Conservation (phyloP, 148 eudicot genomes). For the Linanthus parryae region DNA sequence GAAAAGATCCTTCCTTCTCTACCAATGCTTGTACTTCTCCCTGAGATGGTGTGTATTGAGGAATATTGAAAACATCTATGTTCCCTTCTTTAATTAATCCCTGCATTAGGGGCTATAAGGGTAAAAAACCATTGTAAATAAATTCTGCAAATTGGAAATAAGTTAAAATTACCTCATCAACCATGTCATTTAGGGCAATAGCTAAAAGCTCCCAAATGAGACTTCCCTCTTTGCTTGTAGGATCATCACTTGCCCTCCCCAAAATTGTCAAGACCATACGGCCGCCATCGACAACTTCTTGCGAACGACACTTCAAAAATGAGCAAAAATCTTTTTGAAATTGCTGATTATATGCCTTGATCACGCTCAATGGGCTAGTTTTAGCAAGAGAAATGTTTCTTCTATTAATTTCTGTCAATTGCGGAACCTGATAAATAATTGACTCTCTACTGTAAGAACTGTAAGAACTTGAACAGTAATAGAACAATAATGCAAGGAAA, state of each 20-base stretch:
- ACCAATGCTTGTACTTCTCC: constrained; percentile 29
- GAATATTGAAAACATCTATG: constrained; percentile 38
- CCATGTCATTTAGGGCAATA: constrained; percentile 40
- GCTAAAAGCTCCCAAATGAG: constrained; percentile 41
- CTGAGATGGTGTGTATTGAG: constrained; percentile 37
- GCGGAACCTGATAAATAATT: constrained; percentile 27
- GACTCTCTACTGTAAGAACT: too few species aligned
- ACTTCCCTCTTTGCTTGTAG: too few species aligned
- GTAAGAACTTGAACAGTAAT: too few species aligned
- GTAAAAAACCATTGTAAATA: neutral
- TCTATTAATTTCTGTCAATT: constrained; percentile 35
- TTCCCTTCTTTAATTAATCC: constrained; percentile 48
- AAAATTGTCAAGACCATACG: constrained; percentile 45
- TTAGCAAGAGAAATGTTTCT: constrained; percentile 35
- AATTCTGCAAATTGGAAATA: neutral
- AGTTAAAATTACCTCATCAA: constrained; percentile 32
- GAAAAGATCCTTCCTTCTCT: constrained; percentile 39
- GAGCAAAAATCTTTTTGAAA: constrained; percentile 32
- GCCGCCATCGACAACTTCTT: constrained; percentile 39
- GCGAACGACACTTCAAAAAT: constrained; percentile 36
- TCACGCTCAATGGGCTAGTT: constrained; percentile 22
- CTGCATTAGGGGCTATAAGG: constrained; percentile 10
- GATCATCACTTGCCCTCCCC: too few species aligned
- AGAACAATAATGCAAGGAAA: too few species aligned
- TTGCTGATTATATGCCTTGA: constrained; percentile 41